Base-by-base conservation (phyloP, 805 yeast genomes). In the Aciculoconidium aculeatum region DNA sequence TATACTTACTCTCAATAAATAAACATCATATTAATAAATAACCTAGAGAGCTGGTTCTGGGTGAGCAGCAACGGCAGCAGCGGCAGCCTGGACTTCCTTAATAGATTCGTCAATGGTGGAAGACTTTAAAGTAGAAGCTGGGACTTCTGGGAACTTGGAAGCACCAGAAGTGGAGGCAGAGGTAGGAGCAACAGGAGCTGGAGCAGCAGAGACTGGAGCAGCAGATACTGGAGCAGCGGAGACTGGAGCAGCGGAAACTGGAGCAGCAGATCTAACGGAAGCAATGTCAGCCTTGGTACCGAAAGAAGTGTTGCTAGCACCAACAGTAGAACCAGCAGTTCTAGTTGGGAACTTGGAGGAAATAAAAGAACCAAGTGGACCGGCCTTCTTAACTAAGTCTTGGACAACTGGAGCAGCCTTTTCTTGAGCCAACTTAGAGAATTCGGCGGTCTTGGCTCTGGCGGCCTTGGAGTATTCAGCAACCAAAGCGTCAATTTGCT, bases 291-390 rank as follows among this genome's bases (percentile, higher is more conserved):
- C 39, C 30, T 40, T 36, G 18, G 39, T 23, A 15, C 47, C 42
- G 34, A 37, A 39, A 27, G 47, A 29, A 25, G 42, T 31, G 23
- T 32, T 42, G 37, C 40, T 27, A 34, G 36, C 51, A 34, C 72
- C 77, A 40, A 77, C 81, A 27, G 83, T 77, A 23, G 83, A 65
- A 22, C 81, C 77, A 20, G 84, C 84, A 37, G 87, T 79, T 72
- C 86, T 77, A 36, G 65, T 58, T 26, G 80, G 79, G 40, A 73
- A 51, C 59, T 71, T 70, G 19, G 75, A 61, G 51, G 70, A 64
- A 49, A 80, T 58, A 47, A 75, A 72, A 19, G 65, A 51, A 22
- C 82, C 76, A 34, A 79, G 74, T 30, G 90, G 90, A 25, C 82
- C 81, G 35, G 78, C 55, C 55, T 74, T 75, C 45, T 68, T 62